Percentiles rank a stretch among this genome's conserved stretches.
phyloP scores from a whole-genome alignment of 2,329 filamentous ascomycete genomes.

The Aspergillus neotritici region DNA sequence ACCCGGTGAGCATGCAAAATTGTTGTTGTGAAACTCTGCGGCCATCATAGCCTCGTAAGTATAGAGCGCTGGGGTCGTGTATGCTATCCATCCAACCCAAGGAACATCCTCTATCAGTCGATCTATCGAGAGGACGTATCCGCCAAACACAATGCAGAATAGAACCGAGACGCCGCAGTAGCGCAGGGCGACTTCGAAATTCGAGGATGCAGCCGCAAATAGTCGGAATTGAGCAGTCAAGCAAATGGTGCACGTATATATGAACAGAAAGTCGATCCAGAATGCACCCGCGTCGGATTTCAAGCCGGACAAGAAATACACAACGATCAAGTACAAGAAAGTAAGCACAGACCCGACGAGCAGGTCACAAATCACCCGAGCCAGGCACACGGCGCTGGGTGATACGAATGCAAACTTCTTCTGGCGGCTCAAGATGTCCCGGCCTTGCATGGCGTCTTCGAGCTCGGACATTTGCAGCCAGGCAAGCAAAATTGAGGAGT shows the following conservation, averaged over 20 bases:
- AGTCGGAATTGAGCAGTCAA: constrained; percentile 58
- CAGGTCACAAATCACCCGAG: constrained; percentile 53
- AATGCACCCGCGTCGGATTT: constrained; percentile 49
- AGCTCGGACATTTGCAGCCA: constrained; percentile 69
- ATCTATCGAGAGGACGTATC: constrained; percentile 57
- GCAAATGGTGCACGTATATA: constrained; percentile 53
- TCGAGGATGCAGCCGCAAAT: constrained; percentile 53
- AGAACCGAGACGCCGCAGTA: constrained; percentile 56
- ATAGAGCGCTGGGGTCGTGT: constrained; percentile 47
- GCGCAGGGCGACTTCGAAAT: constrained; percentile 58
- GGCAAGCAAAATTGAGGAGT: constrained; percentile 55
- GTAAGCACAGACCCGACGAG: constrained; percentile 50
- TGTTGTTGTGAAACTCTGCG: constrained; percentile 54
- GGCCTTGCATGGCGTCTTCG: constrained; percentile 66
- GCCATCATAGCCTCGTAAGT: constrained; percentile 59
- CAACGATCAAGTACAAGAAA: constrained; percentile 52
- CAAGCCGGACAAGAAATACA: constrained; percentile 55
- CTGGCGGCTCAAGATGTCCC: constrained; percentile 60
- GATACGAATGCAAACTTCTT: constrained; percentile 60
- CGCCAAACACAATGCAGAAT: constrained; percentile 55
- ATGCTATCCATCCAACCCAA: constrained; percentile 57
- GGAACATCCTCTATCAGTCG: constrained; percentile 52
- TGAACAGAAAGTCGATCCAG: constrained; percentile 57
- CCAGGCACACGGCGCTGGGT: constrained; percentile 55
- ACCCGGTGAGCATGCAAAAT: constrained; percentile 50